A percentile compares a stretch with the other conserved stretches of the same genome.
Evolutionary conservation across 176 grass and related monocot species (phyloP).

Genomic region (Carex kokanica): DNA sequence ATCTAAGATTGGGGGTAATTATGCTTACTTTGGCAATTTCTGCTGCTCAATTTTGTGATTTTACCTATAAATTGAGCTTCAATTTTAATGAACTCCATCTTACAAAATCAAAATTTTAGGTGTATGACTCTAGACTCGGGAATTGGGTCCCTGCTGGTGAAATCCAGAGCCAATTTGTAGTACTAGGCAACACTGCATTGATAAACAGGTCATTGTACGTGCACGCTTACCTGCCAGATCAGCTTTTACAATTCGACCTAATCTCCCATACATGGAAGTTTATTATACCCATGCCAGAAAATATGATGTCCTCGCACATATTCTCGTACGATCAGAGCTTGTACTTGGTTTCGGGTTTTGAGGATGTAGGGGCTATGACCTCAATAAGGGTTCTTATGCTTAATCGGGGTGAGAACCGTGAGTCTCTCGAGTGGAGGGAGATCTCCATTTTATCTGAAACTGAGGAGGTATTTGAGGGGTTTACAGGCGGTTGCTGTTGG

Average conservation of each 20-base stretch:
- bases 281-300: constrained; percentile 20
- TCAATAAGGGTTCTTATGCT: constrained; percentile 12
- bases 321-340: neutral
- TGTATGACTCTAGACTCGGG: constrained; percentile 19
- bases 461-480: neutral
- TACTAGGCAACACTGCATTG: constrained; percentile 5
- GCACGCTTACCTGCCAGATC: constrained; percentile 19
- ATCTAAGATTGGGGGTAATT: neutral
- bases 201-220: constrained; percentile 11
- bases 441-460: constrained; percentile 6
- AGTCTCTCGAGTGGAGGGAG: constrained; percentile 13
- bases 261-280: constrained; percentile 1
- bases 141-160: neutral
- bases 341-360: constrained; percentile 17
- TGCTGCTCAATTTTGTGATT: neutral
- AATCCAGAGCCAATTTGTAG: neutral
- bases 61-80: neutral
- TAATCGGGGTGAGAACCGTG: neutral
- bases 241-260: constrained; percentile 22
- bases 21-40: neutral
- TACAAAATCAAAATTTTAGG: constrained; percentile 1
- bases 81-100: neutral
- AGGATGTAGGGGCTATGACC: neutral
- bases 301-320: constrained; percentile 19
- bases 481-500: neutral